Conservation (phyloP, 228 moss, liverwort and hornwort species). For the Sphagnum magellanicum region DNA sequence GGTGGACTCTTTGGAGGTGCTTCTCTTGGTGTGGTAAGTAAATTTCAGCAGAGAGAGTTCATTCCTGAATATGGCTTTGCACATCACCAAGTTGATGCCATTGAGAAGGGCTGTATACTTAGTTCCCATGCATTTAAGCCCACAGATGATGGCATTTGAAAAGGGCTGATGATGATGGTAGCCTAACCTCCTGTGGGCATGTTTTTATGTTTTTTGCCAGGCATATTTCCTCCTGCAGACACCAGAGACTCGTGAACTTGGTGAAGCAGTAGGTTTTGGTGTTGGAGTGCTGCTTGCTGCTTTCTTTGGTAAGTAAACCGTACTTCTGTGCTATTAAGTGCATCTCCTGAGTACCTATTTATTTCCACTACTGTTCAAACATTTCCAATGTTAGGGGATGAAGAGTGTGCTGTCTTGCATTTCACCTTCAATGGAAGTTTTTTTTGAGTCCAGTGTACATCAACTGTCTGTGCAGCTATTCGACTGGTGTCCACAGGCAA, state of each 20-base stretch:
- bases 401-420: neutral
- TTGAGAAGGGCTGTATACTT: no score
- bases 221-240: slow-evolving; percentile 72
- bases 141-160: no score
- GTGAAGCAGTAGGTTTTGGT: slow-evolving; percentile 71
- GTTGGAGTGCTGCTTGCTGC: slow-evolving; percentile 59
- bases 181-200: no score
- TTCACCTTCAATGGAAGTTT: neutral
- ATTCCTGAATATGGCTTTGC: no score
- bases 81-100: no score
- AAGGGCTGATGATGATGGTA: no score
- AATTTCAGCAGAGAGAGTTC: neutral
- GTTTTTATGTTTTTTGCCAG: slow-evolving; percentile 8
- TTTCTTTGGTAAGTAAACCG: slow-evolving; percentile 45
- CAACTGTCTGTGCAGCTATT: slow-evolving; percentile 34
- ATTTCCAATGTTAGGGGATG: neutral
- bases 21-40: slow-evolving; percentile 71
- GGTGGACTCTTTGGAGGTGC: slow-evolving; percentile 68
- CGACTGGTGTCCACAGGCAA: slow-evolving; percentile 65
- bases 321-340: neutral
- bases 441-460: no score
- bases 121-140: no score
- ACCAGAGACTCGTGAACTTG: slow-evolving; percentile 67
- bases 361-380: neutral
- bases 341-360: neutral